These are phyloP conservation scores for Marchantia polymorpha DNA, from an alignment of 225 moss, liverwort and hornwort genomes.

Conservation along the genomic window DNA sequence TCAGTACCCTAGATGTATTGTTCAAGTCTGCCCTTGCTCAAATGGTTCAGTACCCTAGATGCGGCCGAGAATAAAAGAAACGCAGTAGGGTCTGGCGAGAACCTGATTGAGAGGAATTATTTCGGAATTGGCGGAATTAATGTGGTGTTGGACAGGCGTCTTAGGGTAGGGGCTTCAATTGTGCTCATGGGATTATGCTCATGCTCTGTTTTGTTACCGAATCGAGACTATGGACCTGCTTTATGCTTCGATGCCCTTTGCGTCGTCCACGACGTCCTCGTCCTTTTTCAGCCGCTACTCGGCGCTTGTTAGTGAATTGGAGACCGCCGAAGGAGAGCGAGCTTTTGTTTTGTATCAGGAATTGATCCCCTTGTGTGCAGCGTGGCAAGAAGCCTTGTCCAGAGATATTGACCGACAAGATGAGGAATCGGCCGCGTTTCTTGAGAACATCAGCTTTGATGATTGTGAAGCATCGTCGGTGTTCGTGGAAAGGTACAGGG, in stretches of 20 bases:
- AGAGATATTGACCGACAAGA: slow-evolving; percentile 45
- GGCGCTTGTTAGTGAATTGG: slow-evolving; percentile 34
- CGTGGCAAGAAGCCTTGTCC: slow-evolving; percentile 44
- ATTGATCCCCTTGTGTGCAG: slow-evolving; percentile 36
- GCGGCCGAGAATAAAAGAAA: no score
- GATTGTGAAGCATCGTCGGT: slow-evolving; percentile 33
- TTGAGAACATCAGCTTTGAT: slow-evolving; percentile 31
- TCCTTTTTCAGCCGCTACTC: slow-evolving; percentile 45
- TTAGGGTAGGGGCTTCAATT: no score
- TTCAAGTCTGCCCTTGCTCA: no score
- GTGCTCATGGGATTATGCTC: neutral
- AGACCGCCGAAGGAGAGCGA: slow-evolving; percentile 41
- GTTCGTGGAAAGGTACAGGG: slow-evolving; percentile 40
- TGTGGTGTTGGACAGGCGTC: neutral
- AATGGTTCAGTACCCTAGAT: no score
- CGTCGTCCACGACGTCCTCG: slow-evolving; percentile 32
- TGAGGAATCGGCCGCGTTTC: slow-evolving; percentile 37
- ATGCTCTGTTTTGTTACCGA: neutral
- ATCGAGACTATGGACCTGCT: slow-evolving; percentile 36
- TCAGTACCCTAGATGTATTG: no score
- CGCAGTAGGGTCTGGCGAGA: no score
- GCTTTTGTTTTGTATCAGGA: slow-evolving; percentile 45
- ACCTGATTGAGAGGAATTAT: no score
- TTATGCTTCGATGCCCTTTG: slow-evolving; percentile 37
- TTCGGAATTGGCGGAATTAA: neutral